Conservation (phyloP, 148 eudicot genomes). For the Drosera capensis region DNA sequence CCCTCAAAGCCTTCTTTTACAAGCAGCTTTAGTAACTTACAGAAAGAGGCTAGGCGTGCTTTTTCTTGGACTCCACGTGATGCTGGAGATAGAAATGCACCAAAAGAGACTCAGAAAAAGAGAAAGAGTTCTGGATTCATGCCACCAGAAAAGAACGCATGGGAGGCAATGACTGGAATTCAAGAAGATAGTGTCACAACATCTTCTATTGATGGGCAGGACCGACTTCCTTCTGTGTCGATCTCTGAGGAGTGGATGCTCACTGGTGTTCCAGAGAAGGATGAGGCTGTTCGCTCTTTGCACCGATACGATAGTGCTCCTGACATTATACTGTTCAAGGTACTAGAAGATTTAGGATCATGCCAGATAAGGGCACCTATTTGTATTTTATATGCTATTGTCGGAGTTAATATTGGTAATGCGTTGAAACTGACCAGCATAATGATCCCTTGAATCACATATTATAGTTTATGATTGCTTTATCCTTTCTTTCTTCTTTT, state of each 20-base stretch:
- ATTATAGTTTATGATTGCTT: too few relatives aligned
- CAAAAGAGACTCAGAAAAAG: constrained; percentile 68
- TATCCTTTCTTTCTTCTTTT: neutral
- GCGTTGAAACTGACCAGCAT: neutral
- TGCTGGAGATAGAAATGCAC: constrained; percentile 50
- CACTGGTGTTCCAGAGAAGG: constrained; percentile 74
- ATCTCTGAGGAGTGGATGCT: constrained; percentile 97
- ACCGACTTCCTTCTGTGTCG: constrained; percentile 67
- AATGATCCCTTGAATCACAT: too few relatives aligned
- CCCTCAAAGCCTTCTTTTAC: constrained; percentile 60
- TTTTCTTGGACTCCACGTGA: constrained; percentile 94
- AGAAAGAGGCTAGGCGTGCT: constrained; percentile 88
- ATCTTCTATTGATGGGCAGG: constrained; percentile 72
- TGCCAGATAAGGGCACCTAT: too few relatives aligned
- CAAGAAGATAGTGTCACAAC: constrained; percentile 68
- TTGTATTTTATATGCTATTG: too few relatives aligned
- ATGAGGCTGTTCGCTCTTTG: constrained; percentile 72
- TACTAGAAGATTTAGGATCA: constrained; percentile 11
- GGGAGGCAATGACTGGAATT: constrained; percentile 94
- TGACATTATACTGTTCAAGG: constrained; percentile 88
- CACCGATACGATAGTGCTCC: constrained; percentile 97
- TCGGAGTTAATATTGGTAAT: neutral
- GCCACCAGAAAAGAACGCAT: constrained; percentile 68
- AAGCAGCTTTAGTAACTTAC: constrained; percentile 76
- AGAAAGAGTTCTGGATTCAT: constrained; percentile 79